Percentiles rank a stretch among this genome's conserved stretches.
These are phyloP conservation scores for Chloranthus sessilifolius DNA, from an alignment of 164 flowering plant genomes.

Conservation along the genomic window DNA sequence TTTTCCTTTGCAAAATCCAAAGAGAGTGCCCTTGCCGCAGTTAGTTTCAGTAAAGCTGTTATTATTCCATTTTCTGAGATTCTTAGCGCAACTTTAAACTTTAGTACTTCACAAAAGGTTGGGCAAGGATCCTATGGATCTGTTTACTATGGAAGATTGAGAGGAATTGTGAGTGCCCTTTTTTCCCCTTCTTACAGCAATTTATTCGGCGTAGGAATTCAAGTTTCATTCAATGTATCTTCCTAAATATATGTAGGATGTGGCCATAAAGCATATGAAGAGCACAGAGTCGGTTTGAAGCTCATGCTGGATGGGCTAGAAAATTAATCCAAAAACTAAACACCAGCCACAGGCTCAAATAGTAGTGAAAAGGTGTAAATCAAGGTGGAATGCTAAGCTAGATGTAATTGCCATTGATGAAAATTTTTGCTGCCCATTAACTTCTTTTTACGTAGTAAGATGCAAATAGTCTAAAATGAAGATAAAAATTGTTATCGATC, in stretches of 20 bases:
- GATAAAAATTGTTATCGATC: too few relatives aligned
- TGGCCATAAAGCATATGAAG: constrained; percentile 41
- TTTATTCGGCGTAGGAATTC: neutral
- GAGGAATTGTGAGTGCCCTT: constrained; percentile 19
- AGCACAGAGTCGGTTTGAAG: constrained; percentile 30
- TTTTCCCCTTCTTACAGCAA: neutral
- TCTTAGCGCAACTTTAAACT: constrained; percentile 23
- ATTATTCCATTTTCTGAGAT: constrained; percentile 23
- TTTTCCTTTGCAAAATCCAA: constrained; percentile 15
- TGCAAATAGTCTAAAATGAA: too few relatives aligned
- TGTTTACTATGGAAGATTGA: constrained; percentile 26
- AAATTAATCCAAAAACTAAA: too few relatives aligned
- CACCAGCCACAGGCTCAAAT: too few relatives aligned
- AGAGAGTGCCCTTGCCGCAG: constrained; percentile 9
- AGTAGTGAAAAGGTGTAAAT: too few relatives aligned
- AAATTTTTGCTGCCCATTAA: too few relatives aligned
- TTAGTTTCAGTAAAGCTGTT: constrained; percentile 17
- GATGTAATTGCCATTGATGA: too few relatives aligned
- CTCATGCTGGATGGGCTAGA: too few relatives aligned
- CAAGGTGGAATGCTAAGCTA: too few relatives aligned
- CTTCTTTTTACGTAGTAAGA: too few relatives aligned
- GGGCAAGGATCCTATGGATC: constrained; percentile 38
- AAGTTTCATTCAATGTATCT: neutral
- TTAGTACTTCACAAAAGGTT: constrained; percentile 19
- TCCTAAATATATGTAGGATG: constrained; percentile 18